A percentile compares a stretch with the other conserved stretches of the same genome.
These are phyloP conservation scores for Phaeophleospora eucalypticola DNA, from an alignment of 2,329 filamentous ascomycete genomes.

Conservation along the genomic window DNA sequence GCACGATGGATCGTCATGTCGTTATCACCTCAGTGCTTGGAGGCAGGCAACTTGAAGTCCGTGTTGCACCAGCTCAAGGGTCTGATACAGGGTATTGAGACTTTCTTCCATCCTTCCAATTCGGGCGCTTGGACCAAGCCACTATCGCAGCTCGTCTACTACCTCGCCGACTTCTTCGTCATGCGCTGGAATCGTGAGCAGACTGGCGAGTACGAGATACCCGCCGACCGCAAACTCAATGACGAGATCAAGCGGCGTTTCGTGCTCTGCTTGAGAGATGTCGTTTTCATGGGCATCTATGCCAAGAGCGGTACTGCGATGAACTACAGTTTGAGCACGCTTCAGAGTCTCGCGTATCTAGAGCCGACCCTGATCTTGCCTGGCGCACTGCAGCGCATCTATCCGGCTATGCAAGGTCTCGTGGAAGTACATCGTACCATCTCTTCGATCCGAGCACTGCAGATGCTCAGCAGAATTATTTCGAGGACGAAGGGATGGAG, in stretches of 20 bases:
- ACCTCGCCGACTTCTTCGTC: slow-evolving; percentile 91
- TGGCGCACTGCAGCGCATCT: slow-evolving; percentile 90
- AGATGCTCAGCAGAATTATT: slow-evolving; percentile 89
- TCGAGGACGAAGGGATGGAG: slow-evolving; percentile 91
- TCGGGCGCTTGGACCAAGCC: slow-evolving; percentile 87
- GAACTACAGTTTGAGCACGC: slow-evolving; percentile 82
- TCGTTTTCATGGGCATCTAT: slow-evolving; percentile 97
- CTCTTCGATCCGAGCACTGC: slow-evolving; percentile 84
- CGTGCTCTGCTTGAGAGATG: slow-evolving; percentile 81
- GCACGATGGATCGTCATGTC: slow-evolving; percentile 92
- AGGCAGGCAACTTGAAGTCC: slow-evolving; percentile 62
- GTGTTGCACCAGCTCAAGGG: slow-evolving; percentile 82
- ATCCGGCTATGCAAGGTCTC: slow-evolving; percentile 91
- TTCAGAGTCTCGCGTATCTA: slow-evolving; percentile 84
- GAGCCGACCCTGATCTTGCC: slow-evolving; percentile 90
- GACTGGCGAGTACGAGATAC: slow-evolving; percentile 85
- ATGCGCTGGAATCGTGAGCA: slow-evolving; percentile 96
- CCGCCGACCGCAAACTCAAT: slow-evolving; percentile 72
- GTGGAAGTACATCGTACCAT: slow-evolving; percentile 97
- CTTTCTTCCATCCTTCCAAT: slow-evolving; percentile 98
- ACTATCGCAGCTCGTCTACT: slow-evolving; percentile 84
- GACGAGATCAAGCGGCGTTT: slow-evolving; percentile 81
- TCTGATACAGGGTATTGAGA: slow-evolving; percentile 90
- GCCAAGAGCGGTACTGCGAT: slow-evolving; percentile 90
- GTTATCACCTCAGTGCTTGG: slow-evolving; percentile 76